Percentiles rank a stretch among this genome's conserved stretches.
Evolutionary conservation across 2,329 filamentous ascomycete species (phyloP).

Genomic region (Calonectria hawksworthii): DNA sequence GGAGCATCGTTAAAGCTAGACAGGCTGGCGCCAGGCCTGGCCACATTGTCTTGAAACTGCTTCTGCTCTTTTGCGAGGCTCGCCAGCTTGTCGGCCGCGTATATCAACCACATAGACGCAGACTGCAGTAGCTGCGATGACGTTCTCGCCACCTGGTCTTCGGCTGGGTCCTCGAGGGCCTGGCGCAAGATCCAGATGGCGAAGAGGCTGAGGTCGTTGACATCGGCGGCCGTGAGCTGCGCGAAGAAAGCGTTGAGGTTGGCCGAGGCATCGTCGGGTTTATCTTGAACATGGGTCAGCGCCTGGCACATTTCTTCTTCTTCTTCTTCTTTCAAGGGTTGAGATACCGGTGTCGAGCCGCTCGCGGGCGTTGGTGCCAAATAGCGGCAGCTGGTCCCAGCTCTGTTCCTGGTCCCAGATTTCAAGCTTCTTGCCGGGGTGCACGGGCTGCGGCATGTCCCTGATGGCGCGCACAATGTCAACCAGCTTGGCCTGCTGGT

Average conservation of each 20-base stretch:
- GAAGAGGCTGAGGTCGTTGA: conserved; percentile 33
- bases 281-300: conserved; percentile 21
- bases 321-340: not conserved
- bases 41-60: conserved; percentile 41
- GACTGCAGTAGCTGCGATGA: conserved; percentile 21
- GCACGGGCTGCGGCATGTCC: conserved; percentile 20
- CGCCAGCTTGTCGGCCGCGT: conserved; percentile 8
- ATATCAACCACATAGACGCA: conserved; percentile 32
- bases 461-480: conserved; percentile 38
- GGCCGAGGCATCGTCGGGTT: conserved; percentile 15
- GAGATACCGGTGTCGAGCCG: conserved; percentile 34
- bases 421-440: conserved; percentile 28
- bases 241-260: conserved; percentile 39
- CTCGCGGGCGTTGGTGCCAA: conserved; percentile 33
- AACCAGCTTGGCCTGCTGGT: conserved; percentile 39
- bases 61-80: not conserved
- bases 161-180: conserved; percentile 34
- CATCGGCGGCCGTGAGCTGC: conserved; percentile 24
- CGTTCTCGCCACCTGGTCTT: conserved; percentile 13
- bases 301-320: accelerated
- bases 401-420: conserved; percentile 35
- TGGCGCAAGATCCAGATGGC: conserved; percentile 37
- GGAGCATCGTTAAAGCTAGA: not conserved
- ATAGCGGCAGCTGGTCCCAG: conserved; percentile 38
- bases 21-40: conserved; percentile 29